Percentiles rank a stretch among this genome's conserved stretches.
These are phyloP conservation scores for Chaetomium strumarium DNA, from an alignment of 2,329 filamentous ascomycete species.

Conservation along the genomic window DNA sequence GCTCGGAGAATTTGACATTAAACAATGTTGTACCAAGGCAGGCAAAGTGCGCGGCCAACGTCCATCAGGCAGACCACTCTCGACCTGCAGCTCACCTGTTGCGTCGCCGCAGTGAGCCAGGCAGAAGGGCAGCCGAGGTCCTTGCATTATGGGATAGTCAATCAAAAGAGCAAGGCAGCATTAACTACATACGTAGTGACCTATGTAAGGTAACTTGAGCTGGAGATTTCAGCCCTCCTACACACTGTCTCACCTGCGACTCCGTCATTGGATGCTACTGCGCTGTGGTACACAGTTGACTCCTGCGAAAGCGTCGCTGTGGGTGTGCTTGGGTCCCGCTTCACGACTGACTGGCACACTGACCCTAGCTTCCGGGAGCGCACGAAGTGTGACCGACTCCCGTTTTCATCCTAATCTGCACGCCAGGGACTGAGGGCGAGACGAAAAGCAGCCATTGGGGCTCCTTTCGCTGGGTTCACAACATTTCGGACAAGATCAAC, in stretches of 20 bases:
- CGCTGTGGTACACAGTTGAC: no score
- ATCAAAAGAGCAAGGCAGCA: no score
- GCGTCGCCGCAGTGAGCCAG: background rate
- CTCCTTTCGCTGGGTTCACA: background rate
- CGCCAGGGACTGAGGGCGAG: background rate
- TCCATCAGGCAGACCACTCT: background rate
- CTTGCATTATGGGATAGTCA: no score
- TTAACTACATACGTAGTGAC: no score
- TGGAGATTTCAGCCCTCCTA: background rate
- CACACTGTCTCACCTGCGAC: background rate
- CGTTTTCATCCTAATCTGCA: background rate
- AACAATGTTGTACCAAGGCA: background rate
- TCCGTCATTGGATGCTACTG: background rate
- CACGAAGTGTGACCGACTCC: background rate
- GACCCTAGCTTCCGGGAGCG: background rate
- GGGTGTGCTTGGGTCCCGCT: no score
- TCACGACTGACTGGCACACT: no score
- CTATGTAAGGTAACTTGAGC: no score
- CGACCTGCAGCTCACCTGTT: background rate
- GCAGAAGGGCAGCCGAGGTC: background rate
- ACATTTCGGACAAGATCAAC: no score
- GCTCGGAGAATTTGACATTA: slow-evolving; percentile 4
- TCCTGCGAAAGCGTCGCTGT: no score
- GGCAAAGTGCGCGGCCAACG: background rate
- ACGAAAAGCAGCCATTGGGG: background rate